Conservation (phyloP, 2,329 filamentous ascomycete species). For the Fusarium metavorans region DNA sequence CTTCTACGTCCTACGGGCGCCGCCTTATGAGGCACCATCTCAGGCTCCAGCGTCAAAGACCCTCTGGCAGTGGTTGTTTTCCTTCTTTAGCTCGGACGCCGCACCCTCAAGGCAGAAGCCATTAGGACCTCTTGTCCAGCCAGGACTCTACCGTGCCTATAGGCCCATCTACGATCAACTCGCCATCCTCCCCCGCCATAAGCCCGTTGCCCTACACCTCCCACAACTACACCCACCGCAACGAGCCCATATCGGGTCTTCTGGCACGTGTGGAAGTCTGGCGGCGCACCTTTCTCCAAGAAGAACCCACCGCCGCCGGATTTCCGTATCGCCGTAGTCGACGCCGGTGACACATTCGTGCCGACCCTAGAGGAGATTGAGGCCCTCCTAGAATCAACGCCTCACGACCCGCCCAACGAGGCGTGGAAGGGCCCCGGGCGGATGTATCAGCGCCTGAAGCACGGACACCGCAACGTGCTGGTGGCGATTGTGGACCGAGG, state of each 20-base stretch:
- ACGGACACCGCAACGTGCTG: slow-evolving; percentile 86
- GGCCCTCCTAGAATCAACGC: slow-evolving; percentile 78
- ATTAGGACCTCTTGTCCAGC: slow-evolving; percentile 70
- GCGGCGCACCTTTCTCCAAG: slow-evolving; percentile 77
- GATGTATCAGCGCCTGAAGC: slow-evolving; percentile 83
- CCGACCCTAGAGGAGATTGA: slow-evolving; percentile 80
- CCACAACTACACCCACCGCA: slow-evolving; percentile 44
- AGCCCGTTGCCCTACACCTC: slow-evolving; percentile 61
- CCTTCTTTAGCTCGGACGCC: slow-evolving; percentile 53
- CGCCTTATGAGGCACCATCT: slow-evolving; percentile 46
- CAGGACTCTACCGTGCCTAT: slow-evolving; percentile 75
- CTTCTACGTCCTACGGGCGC: slow-evolving; percentile 82
- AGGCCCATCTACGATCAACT: slow-evolving; percentile 81
- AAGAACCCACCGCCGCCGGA: slow-evolving; percentile 82
- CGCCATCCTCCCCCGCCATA: slow-evolving; percentile 78
- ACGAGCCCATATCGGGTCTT: slow-evolving; percentile 78
- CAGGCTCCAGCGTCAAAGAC: slow-evolving; percentile 36
- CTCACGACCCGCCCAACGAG: slow-evolving; percentile 70
- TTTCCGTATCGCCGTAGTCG: slow-evolving; percentile 85
- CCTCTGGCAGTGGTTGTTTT: slow-evolving; percentile 67
- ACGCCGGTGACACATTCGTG: slow-evolving; percentile 77
- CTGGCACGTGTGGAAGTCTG: slow-evolving; percentile 83
- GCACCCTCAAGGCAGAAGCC: slow-evolving; percentile 45
- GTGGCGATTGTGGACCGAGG: slow-evolving; percentile 92
- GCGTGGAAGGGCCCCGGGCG: slow-evolving; percentile 56